phyloP scores from a whole-genome alignment of 768 basidiomycete species.

The Kwoniella botswanensis region DNA sequence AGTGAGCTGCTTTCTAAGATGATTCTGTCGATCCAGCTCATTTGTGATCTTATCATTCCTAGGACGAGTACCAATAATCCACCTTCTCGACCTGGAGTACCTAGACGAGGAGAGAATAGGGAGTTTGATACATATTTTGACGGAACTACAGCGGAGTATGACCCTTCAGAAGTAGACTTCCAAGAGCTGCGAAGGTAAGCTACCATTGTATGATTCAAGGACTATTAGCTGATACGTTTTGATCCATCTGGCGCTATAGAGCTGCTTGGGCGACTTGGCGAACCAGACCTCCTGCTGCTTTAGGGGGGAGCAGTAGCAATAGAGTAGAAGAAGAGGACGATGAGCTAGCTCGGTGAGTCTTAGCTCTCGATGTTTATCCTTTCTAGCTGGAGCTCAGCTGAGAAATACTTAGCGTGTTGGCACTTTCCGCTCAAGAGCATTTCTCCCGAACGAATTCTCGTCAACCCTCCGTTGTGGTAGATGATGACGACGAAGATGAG shows the following conservation, averaged over 20 bases:
- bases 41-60: neutral
- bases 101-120: conserved; percentile 33
- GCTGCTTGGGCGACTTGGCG: conserved; percentile 52
- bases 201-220: conserved; percentile 4
- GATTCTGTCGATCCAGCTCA: neutral
- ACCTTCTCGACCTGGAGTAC: conserved; percentile 14
- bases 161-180: conserved; percentile 25
- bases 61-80: conserved; percentile 16
- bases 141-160: conserved; percentile 18
- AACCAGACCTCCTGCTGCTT: conserved; percentile 30
- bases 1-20: conserved; percentile 11
- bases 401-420: conserved; percentile 19
- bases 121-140: conserved; percentile 46
- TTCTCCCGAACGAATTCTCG: conserved; percentile 4
- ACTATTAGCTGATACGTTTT: neutral
- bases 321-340: conserved; percentile 33
- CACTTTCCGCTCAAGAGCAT: conserved; percentile 30
- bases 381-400: neutral
- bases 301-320: neutral
- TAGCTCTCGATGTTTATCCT: neutral
- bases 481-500: conserved; percentile 33
- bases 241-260: conserved; percentile 4
- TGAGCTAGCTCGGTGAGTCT: conserved; percentile 40
- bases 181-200: conserved; percentile 44
- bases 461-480: conserved; percentile 1